These are phyloP conservation scores for Sporothrix curviconia DNA, from an alignment of 2,329 filamentous ascomycete species.

Conservation along the genomic window DNA sequence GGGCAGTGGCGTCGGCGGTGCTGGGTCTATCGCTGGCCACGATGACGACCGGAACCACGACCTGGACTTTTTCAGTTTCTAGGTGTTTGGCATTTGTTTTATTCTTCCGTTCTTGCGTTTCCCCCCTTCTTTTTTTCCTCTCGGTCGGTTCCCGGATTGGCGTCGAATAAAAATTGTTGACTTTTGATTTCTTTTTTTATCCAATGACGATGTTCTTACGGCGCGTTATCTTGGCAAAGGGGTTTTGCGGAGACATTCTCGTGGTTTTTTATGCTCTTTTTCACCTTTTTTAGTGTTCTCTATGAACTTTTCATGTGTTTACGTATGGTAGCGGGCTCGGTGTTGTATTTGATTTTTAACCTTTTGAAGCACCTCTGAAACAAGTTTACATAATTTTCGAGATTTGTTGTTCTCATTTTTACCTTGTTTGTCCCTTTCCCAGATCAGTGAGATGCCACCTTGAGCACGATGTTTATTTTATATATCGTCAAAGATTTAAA, in stretches of 20 bases:
- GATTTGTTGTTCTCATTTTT: background rate
- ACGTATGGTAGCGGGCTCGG: no score
- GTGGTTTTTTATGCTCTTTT: no score
- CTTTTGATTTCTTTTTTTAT: no score
- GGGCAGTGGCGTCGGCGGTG: background rate
- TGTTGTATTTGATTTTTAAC: background rate
- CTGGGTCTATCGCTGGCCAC: background rate
- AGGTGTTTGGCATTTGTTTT: slow-evolving; percentile 3
- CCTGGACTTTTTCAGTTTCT: slow-evolving; percentile 36
- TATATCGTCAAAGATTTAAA: no score
- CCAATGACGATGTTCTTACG: no score
- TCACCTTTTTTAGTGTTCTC: no score
- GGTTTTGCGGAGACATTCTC: no score
- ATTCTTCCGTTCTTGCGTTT: background rate
- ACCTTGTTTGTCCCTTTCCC: no score
- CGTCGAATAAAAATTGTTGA: background rate
- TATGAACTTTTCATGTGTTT: no score
- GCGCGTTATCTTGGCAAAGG: no score
- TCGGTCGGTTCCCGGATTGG: background rate
- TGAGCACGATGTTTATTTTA: background rate
- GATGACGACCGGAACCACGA: slow-evolving; percentile 29
- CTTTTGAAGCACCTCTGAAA: background rate
- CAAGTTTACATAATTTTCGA: background rate
- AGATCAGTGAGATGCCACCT: background rate
- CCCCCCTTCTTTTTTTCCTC: background rate